Percentiles rank a stretch among this genome's conserved stretches.
Evolutionary conservation across 306 rosid genomes (phyloP).

Genomic region (Castanea mollissima): DNA sequence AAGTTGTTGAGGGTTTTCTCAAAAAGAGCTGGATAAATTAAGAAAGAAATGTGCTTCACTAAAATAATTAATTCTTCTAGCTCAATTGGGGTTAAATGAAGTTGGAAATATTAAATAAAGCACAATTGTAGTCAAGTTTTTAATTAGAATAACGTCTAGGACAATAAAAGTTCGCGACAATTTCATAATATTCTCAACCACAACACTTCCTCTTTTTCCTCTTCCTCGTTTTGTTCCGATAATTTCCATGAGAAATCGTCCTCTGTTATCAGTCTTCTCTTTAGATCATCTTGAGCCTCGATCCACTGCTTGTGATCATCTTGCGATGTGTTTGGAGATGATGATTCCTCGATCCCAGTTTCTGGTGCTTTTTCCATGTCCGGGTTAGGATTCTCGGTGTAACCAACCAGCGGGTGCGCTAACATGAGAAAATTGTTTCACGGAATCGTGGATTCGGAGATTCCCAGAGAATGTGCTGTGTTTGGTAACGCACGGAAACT

Average conservation of each 20-base stretch:
- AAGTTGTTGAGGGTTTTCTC: neutral
- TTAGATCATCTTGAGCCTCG: conserved; percentile 54
- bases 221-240: conserved; percentile 14
- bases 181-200: neutral
- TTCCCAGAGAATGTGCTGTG: neutral
- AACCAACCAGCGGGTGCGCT: conserved; percentile 7
- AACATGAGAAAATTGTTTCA: neutral
- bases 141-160: too few species aligned
- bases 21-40: neutral
- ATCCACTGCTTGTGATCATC: conserved; percentile 41
- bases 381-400: neutral
- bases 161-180: too few species aligned
- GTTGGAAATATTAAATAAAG: too few species aligned
- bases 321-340: conserved; percentile 15
- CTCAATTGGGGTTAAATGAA: too few species aligned
- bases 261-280: conserved; percentile 51
- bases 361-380: conserved; percentile 7
- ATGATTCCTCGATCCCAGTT: neutral
- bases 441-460: neutral
- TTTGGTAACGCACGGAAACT: neutral
- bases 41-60: too few species aligned
- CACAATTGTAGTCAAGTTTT: too few species aligned
- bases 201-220: conserved; percentile 16
- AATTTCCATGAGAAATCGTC: conserved; percentile 67
- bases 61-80: too few species aligned